Percentiles rank a stretch among this genome's conserved stretches.
Conservation (phyloP, 306 rosid species). For the Cajanus cajan region DNA sequence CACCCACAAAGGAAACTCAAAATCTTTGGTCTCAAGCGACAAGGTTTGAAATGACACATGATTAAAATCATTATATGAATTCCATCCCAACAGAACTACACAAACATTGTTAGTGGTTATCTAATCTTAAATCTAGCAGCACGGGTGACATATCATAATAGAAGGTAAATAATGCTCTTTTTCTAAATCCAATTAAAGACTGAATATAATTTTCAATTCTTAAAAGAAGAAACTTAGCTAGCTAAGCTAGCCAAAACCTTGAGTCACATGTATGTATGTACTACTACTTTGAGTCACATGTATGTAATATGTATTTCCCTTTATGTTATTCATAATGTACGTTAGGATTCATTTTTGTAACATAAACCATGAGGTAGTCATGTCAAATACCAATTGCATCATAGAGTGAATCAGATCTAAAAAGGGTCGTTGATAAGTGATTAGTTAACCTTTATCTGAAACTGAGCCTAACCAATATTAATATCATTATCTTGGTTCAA, state of each 20-base stretch:
- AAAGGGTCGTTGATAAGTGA: background rate
- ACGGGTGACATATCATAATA: background rate
- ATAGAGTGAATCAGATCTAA: conserved; percentile 1
- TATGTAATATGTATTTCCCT: background rate
- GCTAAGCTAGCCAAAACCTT: background rate
- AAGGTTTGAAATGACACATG: conserved; percentile 11
- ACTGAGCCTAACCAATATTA: background rate
- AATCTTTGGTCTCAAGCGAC: conserved; percentile 41
- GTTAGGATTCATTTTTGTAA: background rate
- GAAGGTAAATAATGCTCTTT: background rate
- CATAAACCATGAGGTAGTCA: background rate
- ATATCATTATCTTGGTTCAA: background rate
- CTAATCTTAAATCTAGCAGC: background rate
- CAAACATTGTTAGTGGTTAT: background rate
- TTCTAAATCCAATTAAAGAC: background rate
- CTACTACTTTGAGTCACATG: background rate
- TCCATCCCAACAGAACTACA: background rate
- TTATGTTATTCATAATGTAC: background rate
- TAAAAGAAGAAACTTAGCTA: background rate
- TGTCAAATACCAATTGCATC: background rate
- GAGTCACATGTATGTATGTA: background rate
- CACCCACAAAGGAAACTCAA: conserved; percentile 17
- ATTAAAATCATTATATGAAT: background rate
- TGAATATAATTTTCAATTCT: background rate
- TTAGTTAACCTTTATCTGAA: conserved; percentile 1